Conservation (phyloP, 1,284 basidiomycete genomes). For the Cryptococcus sp. region DNA sequence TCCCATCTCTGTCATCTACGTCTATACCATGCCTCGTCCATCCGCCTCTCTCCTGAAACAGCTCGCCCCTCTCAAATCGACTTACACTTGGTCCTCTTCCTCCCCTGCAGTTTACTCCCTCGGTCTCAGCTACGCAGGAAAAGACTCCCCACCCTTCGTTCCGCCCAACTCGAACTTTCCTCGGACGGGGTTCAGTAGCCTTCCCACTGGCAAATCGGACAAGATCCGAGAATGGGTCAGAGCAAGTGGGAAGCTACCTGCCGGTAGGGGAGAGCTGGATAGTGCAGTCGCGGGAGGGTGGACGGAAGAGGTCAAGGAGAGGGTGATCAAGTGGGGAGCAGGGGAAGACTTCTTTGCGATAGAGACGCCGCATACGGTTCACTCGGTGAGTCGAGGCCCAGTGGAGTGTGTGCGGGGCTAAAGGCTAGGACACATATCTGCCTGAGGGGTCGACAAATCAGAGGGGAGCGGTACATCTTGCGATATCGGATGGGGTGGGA, state of each 20-base stretch:
- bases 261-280: conserved; percentile 36
- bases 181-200: conserved; percentile 14
- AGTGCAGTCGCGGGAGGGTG: conserved; percentile 26
- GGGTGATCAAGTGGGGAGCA: conserved; percentile 33
- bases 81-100: conserved; percentile 7
- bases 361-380: not conserved
- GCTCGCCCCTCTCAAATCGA: conserved; percentile 5
- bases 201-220: conserved; percentile 5
- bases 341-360: conserved; percentile 42
- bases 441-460: not conserved
- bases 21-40: not conserved
- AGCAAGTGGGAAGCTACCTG: conserved; percentile 27
- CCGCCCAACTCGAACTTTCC: conserved; percentile 5
- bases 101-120: conserved; percentile 35
- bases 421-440: conserved; percentile 1
- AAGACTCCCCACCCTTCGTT: conserved; percentile 45
- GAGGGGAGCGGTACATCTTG: conserved; percentile 29
- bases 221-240: conserved; percentile 37
- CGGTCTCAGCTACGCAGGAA: conserved; percentile 44
- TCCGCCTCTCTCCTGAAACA: conserved; percentile 7
- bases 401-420: not conserved
- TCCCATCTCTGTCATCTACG: not conserved
- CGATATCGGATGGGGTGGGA: conserved; percentile 53
- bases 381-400: not conserved
- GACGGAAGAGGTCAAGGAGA: conserved; percentile 18